Conservation (phyloP, 73 alveolate genomes). For the Paraurostyla sp. region DNA sequence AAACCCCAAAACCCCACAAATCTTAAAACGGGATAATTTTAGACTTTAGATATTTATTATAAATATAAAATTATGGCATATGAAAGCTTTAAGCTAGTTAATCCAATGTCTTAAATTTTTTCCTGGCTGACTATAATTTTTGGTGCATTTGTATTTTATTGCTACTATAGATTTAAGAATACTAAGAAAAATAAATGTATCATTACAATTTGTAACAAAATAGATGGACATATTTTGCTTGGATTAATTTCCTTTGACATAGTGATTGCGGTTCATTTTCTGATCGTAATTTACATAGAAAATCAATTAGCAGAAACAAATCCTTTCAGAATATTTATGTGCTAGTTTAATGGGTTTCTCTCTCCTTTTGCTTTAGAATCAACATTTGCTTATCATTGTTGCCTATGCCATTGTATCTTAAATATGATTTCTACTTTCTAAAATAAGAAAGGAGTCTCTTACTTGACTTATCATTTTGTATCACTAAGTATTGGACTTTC, state of each 20-base stretch:
- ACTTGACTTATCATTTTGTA: constrained; percentile 13
- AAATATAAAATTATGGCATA: neutral
- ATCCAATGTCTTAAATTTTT: neutral
- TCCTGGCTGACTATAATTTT: neutral
- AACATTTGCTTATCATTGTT: constrained; percentile 5
- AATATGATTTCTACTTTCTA: neutral
- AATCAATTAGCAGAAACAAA: neutral
- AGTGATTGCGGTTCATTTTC: constrained; percentile 1
- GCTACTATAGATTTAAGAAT: constrained; percentile 18
- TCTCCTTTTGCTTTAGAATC: constrained; percentile 3
- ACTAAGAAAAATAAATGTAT: constrained; percentile 10
- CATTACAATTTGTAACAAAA: neutral
- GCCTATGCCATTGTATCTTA: constrained; percentile 25
- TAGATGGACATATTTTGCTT: constrained; percentile 30
- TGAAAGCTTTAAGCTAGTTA: neutral
- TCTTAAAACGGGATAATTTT: no score
- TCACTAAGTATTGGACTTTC: constrained; percentile 7
- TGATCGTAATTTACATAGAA: neutral
- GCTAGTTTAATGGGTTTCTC: constrained; percentile 19
- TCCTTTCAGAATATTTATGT: constrained; percentile 16
- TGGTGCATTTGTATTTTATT: constrained; percentile 10
- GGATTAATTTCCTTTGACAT: constrained; percentile 37
- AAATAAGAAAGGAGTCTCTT: constrained; percentile 21
- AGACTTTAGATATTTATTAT: no score
- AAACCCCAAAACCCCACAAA: no score